phyloP scores from a whole-genome alignment of 2,329 filamentous ascomycete species.

The Fusarium equiseti region DNA sequence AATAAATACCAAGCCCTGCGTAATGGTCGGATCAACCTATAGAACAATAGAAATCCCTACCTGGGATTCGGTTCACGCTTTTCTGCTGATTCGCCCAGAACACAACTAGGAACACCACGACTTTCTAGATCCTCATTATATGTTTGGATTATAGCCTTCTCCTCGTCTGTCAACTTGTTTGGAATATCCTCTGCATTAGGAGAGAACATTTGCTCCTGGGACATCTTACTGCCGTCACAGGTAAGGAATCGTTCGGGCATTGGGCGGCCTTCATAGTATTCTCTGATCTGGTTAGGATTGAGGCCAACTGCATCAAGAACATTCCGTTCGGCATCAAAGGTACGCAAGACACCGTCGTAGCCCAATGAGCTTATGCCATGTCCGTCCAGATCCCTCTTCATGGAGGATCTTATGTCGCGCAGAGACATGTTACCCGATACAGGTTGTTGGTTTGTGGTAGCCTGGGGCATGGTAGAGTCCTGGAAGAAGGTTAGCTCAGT shows the following conservation, averaged over 20 bases:
- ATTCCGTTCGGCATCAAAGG: neutral
- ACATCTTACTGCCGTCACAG: neutral
- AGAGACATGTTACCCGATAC: neutral
- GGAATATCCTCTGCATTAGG: constrained; percentile 1
- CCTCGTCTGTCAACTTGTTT: neutral
- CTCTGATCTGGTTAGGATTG: neutral
- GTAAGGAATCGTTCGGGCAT: neutral
- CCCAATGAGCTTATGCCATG: neutral
- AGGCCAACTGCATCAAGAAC: constrained; percentile 8
- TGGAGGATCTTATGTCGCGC: neutral
- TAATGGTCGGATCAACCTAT: fast-evolving
- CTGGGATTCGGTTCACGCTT: fast-evolving
- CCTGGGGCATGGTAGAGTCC: neutral
- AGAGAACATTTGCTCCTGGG: neutral
- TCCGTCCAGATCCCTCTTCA: neutral
- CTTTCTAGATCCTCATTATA: neutral
- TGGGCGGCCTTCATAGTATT: neutral
- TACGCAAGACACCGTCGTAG: constrained; percentile 10
- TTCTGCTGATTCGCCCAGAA: neutral
- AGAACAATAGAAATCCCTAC: neutral
- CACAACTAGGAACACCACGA: neutral
- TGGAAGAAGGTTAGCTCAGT: neutral
- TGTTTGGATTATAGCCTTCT: neutral
- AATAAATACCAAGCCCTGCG: fast-evolving
- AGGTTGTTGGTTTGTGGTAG: neutral